Conservation (phyloP, 257 asterid genomes). For the Scutellaria baicalensis region DNA sequence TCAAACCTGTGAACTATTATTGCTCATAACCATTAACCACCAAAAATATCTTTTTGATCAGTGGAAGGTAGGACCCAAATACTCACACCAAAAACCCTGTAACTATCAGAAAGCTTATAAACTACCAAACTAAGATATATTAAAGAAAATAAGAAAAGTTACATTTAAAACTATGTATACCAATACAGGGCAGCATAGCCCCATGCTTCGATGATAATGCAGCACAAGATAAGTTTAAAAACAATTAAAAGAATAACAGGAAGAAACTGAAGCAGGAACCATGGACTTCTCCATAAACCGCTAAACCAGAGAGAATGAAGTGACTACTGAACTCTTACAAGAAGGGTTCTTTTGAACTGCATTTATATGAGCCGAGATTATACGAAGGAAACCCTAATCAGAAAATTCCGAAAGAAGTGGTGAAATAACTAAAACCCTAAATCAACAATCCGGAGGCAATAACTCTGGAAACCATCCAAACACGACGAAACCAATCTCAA, state of each 20-base stretch:
- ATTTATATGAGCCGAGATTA: neutral
- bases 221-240: neutral
- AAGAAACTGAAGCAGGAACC: constrained; percentile 7
- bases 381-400: constrained; percentile 31
- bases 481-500: neutral
- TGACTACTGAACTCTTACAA: neutral
- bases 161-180: neutral
- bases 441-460: constrained; percentile 9
- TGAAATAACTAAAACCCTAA: constrained; percentile 8
- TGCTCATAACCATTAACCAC: neutral
- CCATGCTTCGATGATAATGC: neutral
- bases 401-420: neutral
- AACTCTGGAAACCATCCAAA: neutral
- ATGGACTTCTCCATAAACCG: neutral
- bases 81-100: neutral
- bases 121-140: neutral
- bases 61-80: neutral
- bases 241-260: neutral
- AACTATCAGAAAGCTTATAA: neutral
- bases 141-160: neutral
- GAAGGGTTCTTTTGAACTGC: neutral
- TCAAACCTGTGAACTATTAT: neutral
- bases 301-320: neutral
- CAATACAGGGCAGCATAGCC: neutral
- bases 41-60: neutral